A percentile compares a stretch with the other conserved stretches of the same genome.
Evolutionary conservation across 208 protist species (phyloP).

Genomic region (Novymonas esmeraldas): DNA sequence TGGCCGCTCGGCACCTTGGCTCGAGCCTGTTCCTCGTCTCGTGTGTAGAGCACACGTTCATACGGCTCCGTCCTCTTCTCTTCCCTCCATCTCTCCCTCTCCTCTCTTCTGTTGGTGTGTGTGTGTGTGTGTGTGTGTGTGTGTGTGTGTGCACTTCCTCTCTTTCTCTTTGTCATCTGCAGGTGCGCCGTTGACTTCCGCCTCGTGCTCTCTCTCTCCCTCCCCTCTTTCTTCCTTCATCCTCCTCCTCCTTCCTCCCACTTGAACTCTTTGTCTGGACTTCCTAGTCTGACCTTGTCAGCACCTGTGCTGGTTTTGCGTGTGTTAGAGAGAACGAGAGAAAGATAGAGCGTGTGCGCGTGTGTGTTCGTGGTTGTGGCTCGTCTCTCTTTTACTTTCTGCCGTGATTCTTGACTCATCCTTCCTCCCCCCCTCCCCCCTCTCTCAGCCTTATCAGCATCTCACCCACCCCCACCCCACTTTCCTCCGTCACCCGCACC

Average conservation of each 20-base stretch:
- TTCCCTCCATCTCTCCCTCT: neutral
- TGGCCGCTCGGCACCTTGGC: too few species aligned
- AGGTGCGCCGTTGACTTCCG: too few species aligned
- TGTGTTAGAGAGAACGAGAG: too few species aligned
- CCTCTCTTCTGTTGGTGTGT: neutral
- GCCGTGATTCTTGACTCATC: neutral
- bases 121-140: neutral
- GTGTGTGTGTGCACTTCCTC: neutral
- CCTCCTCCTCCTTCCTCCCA: neutral
- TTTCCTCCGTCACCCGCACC: too few species aligned
- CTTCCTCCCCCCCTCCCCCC: neutral
- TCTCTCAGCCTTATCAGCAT: too few species aligned
- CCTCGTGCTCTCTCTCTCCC: neutral
- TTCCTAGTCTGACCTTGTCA: neutral
- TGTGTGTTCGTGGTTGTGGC: neutral
- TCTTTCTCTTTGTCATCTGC: neutral
- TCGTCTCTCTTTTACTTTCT: neutral
- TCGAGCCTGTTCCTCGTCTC: too few species aligned
- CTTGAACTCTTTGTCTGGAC: neutral
- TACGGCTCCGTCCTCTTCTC: neutral
- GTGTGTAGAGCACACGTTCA: neutral
- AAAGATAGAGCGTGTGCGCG: too few species aligned
- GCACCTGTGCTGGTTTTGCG: conserved; percentile 1
- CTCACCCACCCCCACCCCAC: too few species aligned
- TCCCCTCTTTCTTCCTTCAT: neutral